Conservation (phyloP, 2,329 filamentous ascomycete genomes). For the Trichoderma hamatum region DNA sequence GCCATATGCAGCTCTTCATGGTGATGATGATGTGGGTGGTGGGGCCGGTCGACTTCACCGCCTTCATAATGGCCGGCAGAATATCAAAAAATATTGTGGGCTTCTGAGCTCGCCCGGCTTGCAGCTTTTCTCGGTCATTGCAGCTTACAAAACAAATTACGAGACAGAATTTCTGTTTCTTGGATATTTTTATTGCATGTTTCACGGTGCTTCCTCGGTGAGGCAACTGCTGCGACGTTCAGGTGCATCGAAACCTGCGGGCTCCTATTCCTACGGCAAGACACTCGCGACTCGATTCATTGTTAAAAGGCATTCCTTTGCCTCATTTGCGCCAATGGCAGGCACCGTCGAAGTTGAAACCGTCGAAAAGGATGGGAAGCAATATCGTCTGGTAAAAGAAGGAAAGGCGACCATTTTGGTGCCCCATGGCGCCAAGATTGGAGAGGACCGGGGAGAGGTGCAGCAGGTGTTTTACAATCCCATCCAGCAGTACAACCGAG, state of each 20-base stretch:
- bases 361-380: constrained; percentile 47
- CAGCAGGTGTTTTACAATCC: constrained; percentile 97
- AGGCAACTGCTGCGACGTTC: constrained; percentile 31
- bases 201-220: constrained; percentile 21
- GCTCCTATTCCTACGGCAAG: constrained; percentile 1
- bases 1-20: too few species aligned
- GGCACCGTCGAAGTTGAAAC: constrained; percentile 31
- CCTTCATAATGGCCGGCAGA: constrained; percentile 32
- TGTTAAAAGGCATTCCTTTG: background rate
- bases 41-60: constrained; percentile 28
- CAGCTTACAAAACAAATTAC: background rate
- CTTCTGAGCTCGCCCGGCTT: background rate
- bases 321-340: constrained; percentile 29
- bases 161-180: background rate
- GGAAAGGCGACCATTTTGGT: constrained; percentile 61
- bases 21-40: background rate
- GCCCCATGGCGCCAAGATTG: constrained; percentile 49
- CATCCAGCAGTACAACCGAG: constrained; percentile 98
- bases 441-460: constrained; percentile 60
- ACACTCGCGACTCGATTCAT: constrained; percentile 10
- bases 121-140: constrained; percentile 13
- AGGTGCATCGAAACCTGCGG: constrained; percentile 13
- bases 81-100: constrained; percentile 33
- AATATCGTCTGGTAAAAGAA: constrained; percentile 57
- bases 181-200: constrained; percentile 29